Evolutionary conservation across 139 green algal genomes (phyloP), one percentile per base, ranked within the genome.

Genomic region (Chlorella sp.): DNA sequence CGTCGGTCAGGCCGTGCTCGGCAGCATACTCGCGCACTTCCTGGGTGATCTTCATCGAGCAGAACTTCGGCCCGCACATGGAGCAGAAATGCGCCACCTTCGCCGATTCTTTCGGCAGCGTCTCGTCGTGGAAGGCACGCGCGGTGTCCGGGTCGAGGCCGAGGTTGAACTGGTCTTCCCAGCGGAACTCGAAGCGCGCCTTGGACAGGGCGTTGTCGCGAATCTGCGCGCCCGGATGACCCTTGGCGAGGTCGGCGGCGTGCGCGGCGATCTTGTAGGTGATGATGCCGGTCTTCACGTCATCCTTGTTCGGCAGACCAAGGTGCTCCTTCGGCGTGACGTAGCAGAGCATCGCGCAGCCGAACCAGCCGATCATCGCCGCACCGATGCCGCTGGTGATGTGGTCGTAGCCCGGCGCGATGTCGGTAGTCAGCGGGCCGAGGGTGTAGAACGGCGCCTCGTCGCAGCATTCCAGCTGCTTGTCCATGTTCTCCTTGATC

Each of bases 291-390:
- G 86, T 78, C 88, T 98, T 98, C 30, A 98, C 95, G 80, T 98
- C 95, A 47, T 98, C 95, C 12, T 93, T 85, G 89, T 98, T 87
- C 25, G 97, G 97, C 89, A 99, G 93, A 20, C 97, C 97, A 88
- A 99, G 91, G 89, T 99, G 97, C 95, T 99, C 97, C 93, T 99
- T 99, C 25, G 97, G 97, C 1, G 97, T 99, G 70, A 99, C 97
- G 89, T 99, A 99, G 90, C 97, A 99, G 81, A 99, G 92, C 89
- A 99, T 91, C 1, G 97, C 96, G 1, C 68, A 75, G 92, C 94
- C 96, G 47, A 96, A 85, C 0, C 89, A 90, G 70, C 96, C 97
- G 68, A 99, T 99, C 83, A 91, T 98, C 38, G 97, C 97, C 7
- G 97, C 97, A 3, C 97, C 97, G 41, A 99, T 99, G 60, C 95